Evolutionary conservation across 2,329 filamentous ascomycete species (phyloP), one percentile per base, ranked within the genome.

Genomic region (Curvularia sp.): DNA sequence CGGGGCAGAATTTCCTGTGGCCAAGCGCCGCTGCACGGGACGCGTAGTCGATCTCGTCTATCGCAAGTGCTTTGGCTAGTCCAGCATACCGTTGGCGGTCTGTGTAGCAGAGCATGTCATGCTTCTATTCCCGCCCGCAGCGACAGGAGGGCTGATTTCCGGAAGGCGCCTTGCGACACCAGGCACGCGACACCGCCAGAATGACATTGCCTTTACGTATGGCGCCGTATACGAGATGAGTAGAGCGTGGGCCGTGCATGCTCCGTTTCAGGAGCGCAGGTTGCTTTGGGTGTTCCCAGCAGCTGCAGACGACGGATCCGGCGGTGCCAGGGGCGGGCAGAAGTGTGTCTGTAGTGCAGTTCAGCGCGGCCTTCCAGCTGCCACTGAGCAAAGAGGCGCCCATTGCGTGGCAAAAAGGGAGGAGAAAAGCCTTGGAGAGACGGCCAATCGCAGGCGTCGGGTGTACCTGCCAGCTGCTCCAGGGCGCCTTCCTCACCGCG

Each of bases 1-100:
- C 53, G 55, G 55, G 35, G 42, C 42, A 43, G 26, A 57, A 53
- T 53, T 57, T 53, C 49, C 51, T 38, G 49, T 57, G 55, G 55
- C 49, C 52, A 47, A 31, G n/a, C 38, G 30, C 30, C 48, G 55
- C 26, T 26, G 47, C 38, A 33, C 31, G 33, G 28, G 28, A 39
- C 46, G 18, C 28, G 24, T 33, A 53, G 44, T 54, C 50, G n/a
- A 58, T 58, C 38, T 49, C 55, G 55, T 54, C 55, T 44, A 54
- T 53, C 41, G 42, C 49, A 47, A 30, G 46, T 18, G 30, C n/a
- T 33, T 15, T 33, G 2, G 2, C 10, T 15, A 33, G 43, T 20
- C 49, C 15, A 15, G 30, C 42, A 44, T 8, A 18, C 20, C 42
- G 20, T 44, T 28, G 31, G 31, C 3, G 2, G 42, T 15, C n/a